These are phyloP conservation scores for Nothomitra cinnamomea DNA, from an alignment of 2,329 filamentous ascomycete genomes.

Conservation along the genomic window DNA sequence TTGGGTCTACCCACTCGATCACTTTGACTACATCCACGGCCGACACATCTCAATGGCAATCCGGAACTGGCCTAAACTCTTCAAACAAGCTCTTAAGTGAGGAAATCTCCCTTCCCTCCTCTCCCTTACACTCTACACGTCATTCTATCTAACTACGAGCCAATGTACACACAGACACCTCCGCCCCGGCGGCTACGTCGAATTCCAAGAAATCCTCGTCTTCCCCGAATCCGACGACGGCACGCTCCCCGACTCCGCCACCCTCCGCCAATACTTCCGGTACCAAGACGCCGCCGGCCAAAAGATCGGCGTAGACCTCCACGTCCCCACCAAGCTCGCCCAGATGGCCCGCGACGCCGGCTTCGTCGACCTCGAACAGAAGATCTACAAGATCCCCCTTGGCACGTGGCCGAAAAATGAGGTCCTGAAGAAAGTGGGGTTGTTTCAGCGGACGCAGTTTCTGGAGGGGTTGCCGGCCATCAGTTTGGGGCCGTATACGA, in stretches of 20 bases:
- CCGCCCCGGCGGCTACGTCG: constrained; percentile 4
- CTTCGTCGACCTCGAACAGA: constrained; percentile 19
- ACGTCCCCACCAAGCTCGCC: neutral
- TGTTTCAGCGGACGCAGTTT: constrained; percentile 17
- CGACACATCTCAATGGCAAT: constrained; percentile 13
- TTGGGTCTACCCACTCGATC: constrained; percentile 11
- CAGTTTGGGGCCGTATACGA: constrained; percentile 22
- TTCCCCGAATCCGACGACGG: constrained; percentile 2
- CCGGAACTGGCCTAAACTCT: constrained; percentile 10
- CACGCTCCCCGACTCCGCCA: neutral
- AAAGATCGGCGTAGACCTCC: neutral
- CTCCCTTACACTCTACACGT: too few relatives aligned
- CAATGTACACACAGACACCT: too few relatives aligned
- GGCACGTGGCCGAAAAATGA: constrained; percentile 20
- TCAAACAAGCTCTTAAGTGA: constrained; percentile 3
- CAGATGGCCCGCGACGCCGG: constrained; percentile 10
- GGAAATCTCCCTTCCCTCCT: too few relatives aligned
- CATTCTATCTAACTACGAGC: too few relatives aligned
- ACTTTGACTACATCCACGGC: constrained; percentile 15
- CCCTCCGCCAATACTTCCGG: neutral
- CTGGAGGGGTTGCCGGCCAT: constrained; percentile 22
- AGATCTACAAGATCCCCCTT: constrained; percentile 18
- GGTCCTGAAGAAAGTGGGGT: constrained; percentile 20
- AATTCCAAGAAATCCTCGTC: constrained; percentile 5
- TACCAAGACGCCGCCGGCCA: neutral